Base-by-base conservation (phyloP, 371 early-diverging fungal genomes). In the Apophysomyces trapeziformis region DNA sequence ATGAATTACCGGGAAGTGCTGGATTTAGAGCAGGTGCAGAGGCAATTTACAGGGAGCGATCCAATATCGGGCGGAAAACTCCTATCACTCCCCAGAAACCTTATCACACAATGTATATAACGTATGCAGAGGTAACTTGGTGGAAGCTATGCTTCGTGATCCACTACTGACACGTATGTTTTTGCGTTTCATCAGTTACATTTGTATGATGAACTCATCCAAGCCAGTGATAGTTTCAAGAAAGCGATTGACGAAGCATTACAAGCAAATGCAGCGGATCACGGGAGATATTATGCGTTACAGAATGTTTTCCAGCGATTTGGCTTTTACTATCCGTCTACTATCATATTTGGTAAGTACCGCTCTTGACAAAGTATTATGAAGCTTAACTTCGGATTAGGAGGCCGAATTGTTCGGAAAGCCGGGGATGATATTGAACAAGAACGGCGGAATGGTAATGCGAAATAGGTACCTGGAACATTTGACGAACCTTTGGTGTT, bases 1-100 rank as follows among this genome's bases (percentile, higher is more conserved):
- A 21, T 26, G 54, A 50, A 21, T 21, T 50, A 50, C 54, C 54
- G 2, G 54, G 54, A 18, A 21, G 54, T 26, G 16, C 16, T 11
- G 54, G 54, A 50, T 50, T 50, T 11, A 16, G 21, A 18, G 54
- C 54, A 18, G 54, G 54, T 9, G 54, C 54, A 4, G 54, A 50
- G 21, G 54, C 54, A 18, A 26, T 11, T 16, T 50, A 50, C 21
- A 50, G 21, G 21, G 54, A 50, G 21, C 54, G 54, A 50, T 8
- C 21, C 5, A 16, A 50, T 21, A 21, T 16, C 54, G 9, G 54
- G 21, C 16, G 9, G 21, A 9, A 50, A 4, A 0, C 9, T 21
- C 21, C 54, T 32, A 21, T 9, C 21, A 50, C 4, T 21, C 21
- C 21, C n/a, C 21, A 21, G 21, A 11, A 50, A 7, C 9, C 54